Evolutionary conservation across 148 eudicot species (phyloP).

Genomic region (Fallopia convolvulus): DNA sequence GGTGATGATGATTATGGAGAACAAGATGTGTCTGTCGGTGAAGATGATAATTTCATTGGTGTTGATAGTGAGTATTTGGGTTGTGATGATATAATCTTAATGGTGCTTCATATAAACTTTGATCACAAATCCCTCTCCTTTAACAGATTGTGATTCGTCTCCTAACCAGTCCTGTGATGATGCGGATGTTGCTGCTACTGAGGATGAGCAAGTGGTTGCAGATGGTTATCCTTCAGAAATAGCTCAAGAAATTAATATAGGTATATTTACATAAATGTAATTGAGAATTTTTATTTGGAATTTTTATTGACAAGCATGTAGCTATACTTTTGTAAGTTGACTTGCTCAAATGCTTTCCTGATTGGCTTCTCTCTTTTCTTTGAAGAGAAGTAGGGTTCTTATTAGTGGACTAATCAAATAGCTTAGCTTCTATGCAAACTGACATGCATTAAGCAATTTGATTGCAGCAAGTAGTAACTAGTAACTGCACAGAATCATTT

Average conservation of each 20-base stretch:
- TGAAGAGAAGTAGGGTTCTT: background rate
- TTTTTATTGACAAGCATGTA: background rate
- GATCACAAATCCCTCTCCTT: background rate
- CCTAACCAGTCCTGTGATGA: slow-evolving; percentile 1
- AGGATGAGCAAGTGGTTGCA: slow-evolving; percentile 1
- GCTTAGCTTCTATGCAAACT: background rate
- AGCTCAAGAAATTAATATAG: background rate
- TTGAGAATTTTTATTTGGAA: background rate
- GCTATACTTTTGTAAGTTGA: background rate
- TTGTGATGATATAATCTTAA: background rate
- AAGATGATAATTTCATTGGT: slow-evolving; percentile 3
- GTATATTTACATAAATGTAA: background rate
- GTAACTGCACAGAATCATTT: background rate
- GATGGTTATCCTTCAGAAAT: background rate
- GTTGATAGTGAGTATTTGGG: background rate
- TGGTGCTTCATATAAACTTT: background rate
- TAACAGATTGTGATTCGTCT: slow-evolving; percentile 8
- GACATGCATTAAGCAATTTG: background rate
- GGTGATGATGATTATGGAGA: background rate
- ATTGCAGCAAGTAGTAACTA: background rate
- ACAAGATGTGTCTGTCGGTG: background rate
- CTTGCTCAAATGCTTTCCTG: background rate
- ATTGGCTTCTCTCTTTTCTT: background rate
- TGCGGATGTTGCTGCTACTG: slow-evolving; percentile 6
- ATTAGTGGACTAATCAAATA: background rate